Percentiles rank a stretch among this genome's conserved stretches.
phyloP scores from a whole-genome alignment of 805 yeast genomes.

The Cyberlindnera nakhonratchasimensis region DNA sequence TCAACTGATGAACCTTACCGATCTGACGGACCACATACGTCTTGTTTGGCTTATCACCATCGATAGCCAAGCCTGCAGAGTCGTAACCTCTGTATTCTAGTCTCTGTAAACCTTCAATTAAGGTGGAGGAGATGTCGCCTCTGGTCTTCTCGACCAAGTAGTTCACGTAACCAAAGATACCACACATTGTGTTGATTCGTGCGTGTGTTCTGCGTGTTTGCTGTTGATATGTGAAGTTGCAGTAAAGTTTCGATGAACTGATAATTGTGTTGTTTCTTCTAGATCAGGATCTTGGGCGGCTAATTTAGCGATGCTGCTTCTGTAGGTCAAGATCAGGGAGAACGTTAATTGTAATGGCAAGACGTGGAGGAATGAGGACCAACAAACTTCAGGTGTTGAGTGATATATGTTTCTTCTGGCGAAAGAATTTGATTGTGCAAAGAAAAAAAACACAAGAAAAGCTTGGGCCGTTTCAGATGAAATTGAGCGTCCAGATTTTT shows the following conservation, averaged over 20 bases:
- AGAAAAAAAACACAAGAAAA: neutral
- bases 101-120: constrained; percentile 81
- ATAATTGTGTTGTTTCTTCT: neutral
- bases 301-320: constrained; percentile 1
- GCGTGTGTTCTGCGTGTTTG: neutral
- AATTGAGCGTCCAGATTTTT: constrained; percentile 2
- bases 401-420: neutral
- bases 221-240: too few species aligned
- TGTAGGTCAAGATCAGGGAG: neutral
- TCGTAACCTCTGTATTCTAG: constrained; percentile 98
- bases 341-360: too few species aligned
- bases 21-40: constrained; percentile 75
- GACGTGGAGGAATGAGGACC: too few species aligned
- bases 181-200: constrained; percentile 50
- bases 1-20: constrained; percentile 87
- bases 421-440: neutral
- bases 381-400: too few species aligned
- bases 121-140: constrained; percentile 87
- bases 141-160: constrained; percentile 87
- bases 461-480: neutral
- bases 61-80: constrained; percentile 94
- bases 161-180: constrained; percentile 97
- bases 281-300: constrained; percentile 1
- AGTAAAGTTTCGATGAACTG: too few species aligned
- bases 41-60: constrained; percentile 75